These are phyloP conservation scores for Geosiphon pyriformis DNA, from an alignment of 192 early-diverging fungal species.

Conservation along the genomic window DNA sequence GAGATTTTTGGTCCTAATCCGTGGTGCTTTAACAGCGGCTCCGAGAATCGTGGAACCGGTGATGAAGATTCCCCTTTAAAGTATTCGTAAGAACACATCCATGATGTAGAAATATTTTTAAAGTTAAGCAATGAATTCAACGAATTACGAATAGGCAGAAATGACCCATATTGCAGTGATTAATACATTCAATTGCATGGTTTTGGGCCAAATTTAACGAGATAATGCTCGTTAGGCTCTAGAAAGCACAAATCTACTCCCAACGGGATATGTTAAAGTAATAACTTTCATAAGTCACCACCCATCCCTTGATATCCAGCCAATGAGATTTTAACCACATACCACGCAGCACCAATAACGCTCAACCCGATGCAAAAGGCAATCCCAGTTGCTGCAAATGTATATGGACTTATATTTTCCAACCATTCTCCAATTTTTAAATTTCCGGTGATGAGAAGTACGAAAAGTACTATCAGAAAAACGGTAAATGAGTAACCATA, in stretches of 20 bases:
- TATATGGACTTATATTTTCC: slow-evolving; percentile 71
- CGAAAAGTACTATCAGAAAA: background rate
- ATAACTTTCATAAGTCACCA: too few species aligned
- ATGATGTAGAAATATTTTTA: too few species aligned
- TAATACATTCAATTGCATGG: too few species aligned
- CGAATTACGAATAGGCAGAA: too few species aligned
- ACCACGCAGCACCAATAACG: slow-evolving; percentile 94
- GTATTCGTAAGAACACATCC: too few species aligned
- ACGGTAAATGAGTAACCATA: background rate
- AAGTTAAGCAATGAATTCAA: too few species aligned
- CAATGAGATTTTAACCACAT: slow-evolving; percentile 8
- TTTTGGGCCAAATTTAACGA: too few species aligned
- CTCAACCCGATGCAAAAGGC: slow-evolving; percentile 79
- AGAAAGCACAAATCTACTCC: too few species aligned
- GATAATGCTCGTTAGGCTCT: too few species aligned
- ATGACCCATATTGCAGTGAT: too few species aligned
- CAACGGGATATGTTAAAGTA: too few species aligned
- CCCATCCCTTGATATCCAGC: too few species aligned
- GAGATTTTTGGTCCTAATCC: slow-evolving; percentile 95
- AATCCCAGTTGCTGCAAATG: slow-evolving; percentile 85
- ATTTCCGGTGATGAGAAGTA: slow-evolving; percentile 16
- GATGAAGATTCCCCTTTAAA: slow-evolving; percentile 97
- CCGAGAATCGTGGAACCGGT: slow-evolving; percentile 87
- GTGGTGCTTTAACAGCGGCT: slow-evolving; percentile 81
- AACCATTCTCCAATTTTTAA: slow-evolving; percentile 86